A percentile compares a stretch with the other conserved stretches of the same genome.
Evolutionary conservation across 2,329 filamentous ascomycete genomes (phyloP).

Genomic region (Samsoniella hepiali): DNA sequence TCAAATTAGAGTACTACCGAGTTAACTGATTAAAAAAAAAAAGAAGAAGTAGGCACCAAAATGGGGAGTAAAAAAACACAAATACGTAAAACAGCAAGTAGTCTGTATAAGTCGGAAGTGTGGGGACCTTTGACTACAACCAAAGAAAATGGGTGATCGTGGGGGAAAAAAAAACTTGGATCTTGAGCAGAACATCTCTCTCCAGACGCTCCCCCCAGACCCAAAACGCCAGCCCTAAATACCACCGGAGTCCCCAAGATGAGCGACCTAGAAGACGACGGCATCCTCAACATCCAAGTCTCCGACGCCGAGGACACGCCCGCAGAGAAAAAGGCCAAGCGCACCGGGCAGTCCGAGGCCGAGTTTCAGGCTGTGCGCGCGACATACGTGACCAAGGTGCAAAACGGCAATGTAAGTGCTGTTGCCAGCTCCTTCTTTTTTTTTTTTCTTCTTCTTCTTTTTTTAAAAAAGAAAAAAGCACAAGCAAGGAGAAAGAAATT

Average conservation of each 20-base stretch:
- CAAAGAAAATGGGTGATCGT: too few relatives aligned
- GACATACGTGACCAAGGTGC: conserved; percentile 46
- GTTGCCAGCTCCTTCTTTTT: background rate
- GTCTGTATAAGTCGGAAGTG: too few relatives aligned
- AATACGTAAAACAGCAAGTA: too few relatives aligned
- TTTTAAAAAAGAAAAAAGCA: background rate
- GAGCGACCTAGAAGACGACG: conserved; percentile 27
- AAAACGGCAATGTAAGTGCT: conserved; percentile 53
- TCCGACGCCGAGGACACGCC: conserved; percentile 32
- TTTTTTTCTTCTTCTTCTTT: background rate
- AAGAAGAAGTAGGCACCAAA: too few relatives aligned
- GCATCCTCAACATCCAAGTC: conserved; percentile 31
- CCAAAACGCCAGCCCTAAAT: background rate
- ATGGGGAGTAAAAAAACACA: too few relatives aligned
- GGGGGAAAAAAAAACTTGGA: too few relatives aligned
- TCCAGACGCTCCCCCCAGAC: background rate
- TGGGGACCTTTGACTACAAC: too few relatives aligned
- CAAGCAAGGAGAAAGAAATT: too few relatives aligned
- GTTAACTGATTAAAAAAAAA: too few relatives aligned
- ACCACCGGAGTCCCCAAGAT: background rate
- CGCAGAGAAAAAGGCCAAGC: conserved; percentile 29
- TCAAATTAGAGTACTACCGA: too few relatives aligned
- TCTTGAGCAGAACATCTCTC: background rate
- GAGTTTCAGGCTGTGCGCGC: conserved; percentile 46
- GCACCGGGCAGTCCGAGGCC: conserved; percentile 47